A percentile compares a stretch with the other conserved stretches of the same genome.
Evolutionary conservation across 192 early-diverging fungal genomes (phyloP).

Genomic region (Entomortierella chlamydospora): DNA sequence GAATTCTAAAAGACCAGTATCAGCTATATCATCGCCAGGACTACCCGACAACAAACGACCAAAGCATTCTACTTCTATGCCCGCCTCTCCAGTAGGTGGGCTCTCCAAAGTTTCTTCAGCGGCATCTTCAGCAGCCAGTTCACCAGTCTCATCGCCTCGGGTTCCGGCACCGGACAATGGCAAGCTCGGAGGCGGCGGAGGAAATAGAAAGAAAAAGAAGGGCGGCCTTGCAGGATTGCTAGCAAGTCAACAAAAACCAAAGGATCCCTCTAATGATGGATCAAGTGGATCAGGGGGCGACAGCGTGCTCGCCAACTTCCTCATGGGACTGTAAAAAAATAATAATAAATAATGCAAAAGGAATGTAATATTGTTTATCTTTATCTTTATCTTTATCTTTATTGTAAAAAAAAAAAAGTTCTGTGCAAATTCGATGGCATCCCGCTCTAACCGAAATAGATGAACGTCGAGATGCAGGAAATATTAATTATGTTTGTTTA

Average conservation of each 20-base stretch:
- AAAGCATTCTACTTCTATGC: conserved; percentile 17
- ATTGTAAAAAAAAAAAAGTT: not conserved
- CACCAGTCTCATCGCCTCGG: conserved; percentile 27
- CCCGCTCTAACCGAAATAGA: no score
- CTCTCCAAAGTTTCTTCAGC: conserved; percentile 14
- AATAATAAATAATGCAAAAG: no score
- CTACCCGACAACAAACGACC: not conserved
- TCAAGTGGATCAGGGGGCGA: conserved; percentile 15
- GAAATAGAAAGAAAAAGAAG: conserved; percentile 50
- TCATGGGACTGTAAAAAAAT: conserved; percentile 38
- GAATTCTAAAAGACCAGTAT: not conserved
- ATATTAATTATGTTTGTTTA: conserved; percentile 4
- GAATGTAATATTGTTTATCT: not conserved
- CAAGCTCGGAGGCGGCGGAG: conserved; percentile 9
- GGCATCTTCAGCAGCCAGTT: conserved; percentile 22
- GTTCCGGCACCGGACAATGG: conserved; percentile 1
- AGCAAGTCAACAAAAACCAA: conserved; percentile 41
- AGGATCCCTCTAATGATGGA: conserved; percentile 10
- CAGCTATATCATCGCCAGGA: not conserved
- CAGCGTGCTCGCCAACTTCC: conserved; percentile 43
- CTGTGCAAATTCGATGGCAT: no score
- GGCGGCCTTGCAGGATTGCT: conserved; percentile 20
- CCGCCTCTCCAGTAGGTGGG: conserved; percentile 10
- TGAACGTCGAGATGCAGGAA: not conserved
- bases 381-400: conserved; percentile 1